Base-by-base conservation (phyloP, 1,139 yeast genomes). In the Arxiozyma slooffiae region DNA sequence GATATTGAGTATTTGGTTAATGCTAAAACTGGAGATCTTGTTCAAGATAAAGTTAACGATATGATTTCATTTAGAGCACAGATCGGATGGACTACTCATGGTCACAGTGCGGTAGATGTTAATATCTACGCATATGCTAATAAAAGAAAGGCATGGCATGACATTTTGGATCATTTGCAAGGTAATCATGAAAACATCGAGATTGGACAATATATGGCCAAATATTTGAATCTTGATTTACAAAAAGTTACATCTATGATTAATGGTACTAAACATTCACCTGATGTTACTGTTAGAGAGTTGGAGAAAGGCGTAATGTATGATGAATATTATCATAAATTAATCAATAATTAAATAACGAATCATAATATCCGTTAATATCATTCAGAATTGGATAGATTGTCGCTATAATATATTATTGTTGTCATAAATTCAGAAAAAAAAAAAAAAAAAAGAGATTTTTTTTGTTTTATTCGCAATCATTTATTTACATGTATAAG, bases 31-130 rank as follows among this genome's bases (percentile, higher is more conserved):
- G 44, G 46, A 17, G 60, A 55, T 39, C 56, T 54, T 34, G 53
- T 61, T 14, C 73, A 74, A 53, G 76, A 75, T 51, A 69, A 71
- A 40, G 59, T 82, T 51, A 77, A 82, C 60, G 72, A 79, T 51
- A 75, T 86, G 77, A 77, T 85, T 7, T 80, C 89, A 1, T 59
- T 68, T 14, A 76, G 94, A 54, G 85, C 95, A 0, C 82, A 81
- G 62, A 78, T 86, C 37, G 94, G 95, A 7, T 88, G 95, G 95
- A 74, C 92, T 8, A 86, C 96, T 0, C 89, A 83, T 59, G 95
- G 95, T 24, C 96, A 88, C 64, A 80, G 92, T 21, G 95, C 94
- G 0, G 95, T 87, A 16, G 96, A 88, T 66, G 95, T 88, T 37
- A 86, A 86, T 61, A 81, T 87, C 48, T 88, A 86, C 64, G 92